These are phyloP conservation scores for Pneumocystis murina DNA, from an alignment of 1,139 yeast species.

Conservation along the genomic window DNA sequence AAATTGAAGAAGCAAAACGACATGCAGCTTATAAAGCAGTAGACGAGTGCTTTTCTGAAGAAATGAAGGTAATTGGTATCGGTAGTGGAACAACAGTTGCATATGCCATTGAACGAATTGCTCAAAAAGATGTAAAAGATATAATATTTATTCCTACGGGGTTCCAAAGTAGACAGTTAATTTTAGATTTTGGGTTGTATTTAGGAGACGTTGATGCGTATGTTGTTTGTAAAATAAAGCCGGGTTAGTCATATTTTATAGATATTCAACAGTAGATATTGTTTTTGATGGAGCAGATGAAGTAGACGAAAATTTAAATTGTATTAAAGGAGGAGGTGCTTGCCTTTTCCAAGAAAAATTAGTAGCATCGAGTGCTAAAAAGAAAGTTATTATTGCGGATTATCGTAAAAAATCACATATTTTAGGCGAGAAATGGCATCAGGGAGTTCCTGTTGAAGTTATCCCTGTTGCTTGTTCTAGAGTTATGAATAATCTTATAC, in stretches of 20 bases:
- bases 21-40: conserved; percentile 86
- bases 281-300: conserved; percentile 99
- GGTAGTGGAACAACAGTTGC: conserved; percentile 97
- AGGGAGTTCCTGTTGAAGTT: conserved; percentile 91
- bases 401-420: conserved; percentile 56
- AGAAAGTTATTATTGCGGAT: conserved; percentile 83
- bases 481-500: conserved; percentile 45
- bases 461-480: conserved; percentile 79
- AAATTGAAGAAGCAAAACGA: conserved; percentile 53
- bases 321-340: conserved; percentile 98
- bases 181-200: conserved; percentile 61
- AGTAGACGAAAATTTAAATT: conserved; percentile 62
- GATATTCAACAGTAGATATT: conserved; percentile 47
- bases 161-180: conserved; percentile 79
- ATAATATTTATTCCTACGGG: conserved; percentile 83
- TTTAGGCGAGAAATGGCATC: conserved; percentile 69
- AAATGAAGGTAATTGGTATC: conserved; percentile 69
- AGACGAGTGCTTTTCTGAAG: conserved; percentile 62
- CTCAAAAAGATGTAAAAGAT: conserved; percentile 34
- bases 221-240: conserved; percentile 10
- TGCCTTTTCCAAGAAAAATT: conserved; percentile 93
- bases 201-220: conserved; percentile 74
- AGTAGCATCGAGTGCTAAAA: conserved; percentile 66
- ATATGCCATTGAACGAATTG: conserved; percentile 81
- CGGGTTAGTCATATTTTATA: not conserved